These are phyloP conservation scores for Backusella parvicylindrica DNA, from an alignment of 192 early-diverging fungal species.

Conservation along the genomic window DNA sequence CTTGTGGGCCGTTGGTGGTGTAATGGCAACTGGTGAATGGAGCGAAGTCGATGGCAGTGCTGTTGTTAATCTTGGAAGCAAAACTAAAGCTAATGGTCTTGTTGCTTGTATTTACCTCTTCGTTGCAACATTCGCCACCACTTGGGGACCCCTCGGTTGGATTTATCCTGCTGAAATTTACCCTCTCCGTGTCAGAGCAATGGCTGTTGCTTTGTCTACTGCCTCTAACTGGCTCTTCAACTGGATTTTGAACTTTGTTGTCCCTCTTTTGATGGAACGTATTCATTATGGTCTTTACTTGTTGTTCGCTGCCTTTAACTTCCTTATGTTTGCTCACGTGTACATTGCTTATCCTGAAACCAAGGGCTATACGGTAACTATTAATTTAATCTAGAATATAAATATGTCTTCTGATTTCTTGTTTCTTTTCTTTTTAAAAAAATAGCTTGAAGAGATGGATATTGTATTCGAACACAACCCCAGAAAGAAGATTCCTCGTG, in stretches of 20 bases:
- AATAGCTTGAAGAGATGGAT: conserved; percentile 29
- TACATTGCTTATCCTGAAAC: conserved; percentile 81
- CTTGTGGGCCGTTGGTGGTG: conserved; percentile 60
- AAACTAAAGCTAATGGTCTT: conserved; percentile 37
- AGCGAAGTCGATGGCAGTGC: conserved; percentile 21
- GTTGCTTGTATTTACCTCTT: conserved; percentile 80
- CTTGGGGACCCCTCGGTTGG: conserved; percentile 94
- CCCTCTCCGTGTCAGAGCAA: conserved; percentile 84
- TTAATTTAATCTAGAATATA: not conserved
- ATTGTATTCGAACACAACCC: conserved; percentile 26
- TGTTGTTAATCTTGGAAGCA: conserved; percentile 34
- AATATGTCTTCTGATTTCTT: not conserved
- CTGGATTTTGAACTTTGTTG: conserved; percentile 70
- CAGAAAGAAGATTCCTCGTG: conserved; percentile 20
- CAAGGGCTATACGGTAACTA: conserved; percentile 62
- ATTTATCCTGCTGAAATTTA: conserved; percentile 92
- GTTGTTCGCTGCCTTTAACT: conserved; percentile 68
- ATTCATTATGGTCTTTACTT: conserved; percentile 65
- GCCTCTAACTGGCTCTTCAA: conserved; percentile 93
- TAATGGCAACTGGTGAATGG: conserved; percentile 44
- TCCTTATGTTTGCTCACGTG: conserved; percentile 54
- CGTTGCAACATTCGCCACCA: conserved; percentile 77
- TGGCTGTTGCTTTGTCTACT: conserved; percentile 80
- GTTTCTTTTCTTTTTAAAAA: not conserved
- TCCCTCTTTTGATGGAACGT: conserved; percentile 67